Evolutionary conservation across 2,329 filamentous ascomycete species (phyloP), one percentile per base, ranked within the genome.

Genomic region (Cladorrhinum sp.): DNA sequence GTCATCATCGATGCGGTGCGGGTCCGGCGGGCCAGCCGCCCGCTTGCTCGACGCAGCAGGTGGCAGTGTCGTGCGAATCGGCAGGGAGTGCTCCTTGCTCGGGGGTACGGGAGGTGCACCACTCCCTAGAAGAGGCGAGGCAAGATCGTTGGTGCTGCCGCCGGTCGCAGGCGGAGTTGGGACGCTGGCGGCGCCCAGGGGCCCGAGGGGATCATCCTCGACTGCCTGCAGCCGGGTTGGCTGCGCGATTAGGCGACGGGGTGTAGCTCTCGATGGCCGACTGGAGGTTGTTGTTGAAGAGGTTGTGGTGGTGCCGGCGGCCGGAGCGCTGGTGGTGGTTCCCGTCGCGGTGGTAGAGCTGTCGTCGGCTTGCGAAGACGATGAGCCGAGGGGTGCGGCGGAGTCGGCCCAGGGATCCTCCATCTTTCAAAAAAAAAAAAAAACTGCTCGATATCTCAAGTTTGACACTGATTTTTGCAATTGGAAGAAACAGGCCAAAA

Each of bases 221-320:
- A 91, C 88, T 63, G 88, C 88, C 76, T 94, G 87, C 63, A 94
- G 87, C 58, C 86, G 88, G 52, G 90, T 92, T 28, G 89, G 85
- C 72, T 93, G 89, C 62, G 88, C 87, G 67, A 88, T 87, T 70
- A 92, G 79, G 64, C 86, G 84, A 66, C 86, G 85, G 39, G 81
- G 80, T 2, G 72, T 74, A n/a, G 76, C 72, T 64, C 80, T 79
- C 24, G 78, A 78, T 10, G 78, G 73, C 30, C 80, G 78, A 64
- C 74, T 61, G 9, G 70, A 67, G 16, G 67, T 57, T 26, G 70
- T 63, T 21, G 66, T 58, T 21, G 74, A 65, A n/a, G 62, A 51
- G 14, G 67, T 21, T 33, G 57, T 23, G 21, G 58, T 49, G 46
- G 49, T 51, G 16, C 52, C 20, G 5, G 59, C 23, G 8, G 63